phyloP scores from a whole-genome alignment of 2,329 filamentous ascomycete species.

The Onygenales sp. region DNA sequence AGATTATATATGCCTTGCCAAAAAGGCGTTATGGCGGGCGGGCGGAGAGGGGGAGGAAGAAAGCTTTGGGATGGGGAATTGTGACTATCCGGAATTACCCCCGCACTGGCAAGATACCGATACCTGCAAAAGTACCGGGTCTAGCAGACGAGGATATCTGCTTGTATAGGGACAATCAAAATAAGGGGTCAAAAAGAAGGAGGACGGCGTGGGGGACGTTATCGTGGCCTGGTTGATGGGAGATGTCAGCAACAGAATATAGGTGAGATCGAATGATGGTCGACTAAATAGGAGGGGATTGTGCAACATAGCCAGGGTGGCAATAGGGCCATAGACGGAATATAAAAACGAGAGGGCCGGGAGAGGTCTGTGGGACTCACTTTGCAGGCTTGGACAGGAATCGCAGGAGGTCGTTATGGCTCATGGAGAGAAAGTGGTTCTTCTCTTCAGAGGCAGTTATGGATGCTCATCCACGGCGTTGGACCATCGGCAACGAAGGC shows the following conservation, averaged over 20 bases:
- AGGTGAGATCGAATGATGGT: not conserved
- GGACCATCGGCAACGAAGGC: conserved; percentile 8
- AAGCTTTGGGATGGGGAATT: conserved; percentile 78
- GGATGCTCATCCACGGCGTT: conserved; percentile 8
- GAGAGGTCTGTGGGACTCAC: conserved; percentile 44
- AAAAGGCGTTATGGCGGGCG: conserved; percentile 81
- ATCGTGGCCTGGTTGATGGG: conserved; percentile 1
- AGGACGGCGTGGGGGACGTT: not conserved
- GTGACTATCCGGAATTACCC: conserved; percentile 56
- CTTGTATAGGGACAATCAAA: conserved; percentile 23
- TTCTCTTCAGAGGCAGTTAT: conserved; percentile 16
- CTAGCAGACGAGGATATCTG: conserved; percentile 66
- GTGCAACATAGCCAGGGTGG: conserved; percentile 1
- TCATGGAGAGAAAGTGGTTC: conserved; percentile 59
- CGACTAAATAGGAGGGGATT: not conserved
- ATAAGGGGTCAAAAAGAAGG: conserved; percentile 14
- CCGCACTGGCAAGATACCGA: conserved; percentile 67
- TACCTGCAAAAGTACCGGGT: conserved; percentile 77
- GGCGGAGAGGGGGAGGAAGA: conserved; percentile 71
- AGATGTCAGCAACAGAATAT: not conserved
- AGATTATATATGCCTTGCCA: conserved; percentile 37
- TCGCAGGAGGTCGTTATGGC: conserved; percentile 78
- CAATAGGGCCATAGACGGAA: not conserved
- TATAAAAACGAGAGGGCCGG: not conserved
- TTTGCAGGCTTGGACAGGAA: conserved; percentile 93